These are phyloP conservation scores for Cynara cardunculus DNA, from an alignment of 129 eudicot species.

Conservation along the genomic window DNA sequence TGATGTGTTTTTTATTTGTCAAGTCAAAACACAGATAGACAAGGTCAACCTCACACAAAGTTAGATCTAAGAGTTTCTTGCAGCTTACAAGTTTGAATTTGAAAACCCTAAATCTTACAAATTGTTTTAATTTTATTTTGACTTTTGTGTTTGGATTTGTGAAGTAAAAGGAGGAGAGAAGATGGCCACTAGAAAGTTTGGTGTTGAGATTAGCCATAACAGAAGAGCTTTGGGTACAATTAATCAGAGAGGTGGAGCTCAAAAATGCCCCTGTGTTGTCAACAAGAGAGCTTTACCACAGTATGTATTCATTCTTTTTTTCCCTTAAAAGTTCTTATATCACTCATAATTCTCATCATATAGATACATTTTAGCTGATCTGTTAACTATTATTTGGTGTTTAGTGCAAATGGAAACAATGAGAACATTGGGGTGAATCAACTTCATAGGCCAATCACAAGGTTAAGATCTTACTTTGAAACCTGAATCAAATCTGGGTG, in stretches of 20 bases:
- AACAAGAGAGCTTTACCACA: slow-evolving; percentile 61
- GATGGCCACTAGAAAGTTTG: slow-evolving; percentile 43
- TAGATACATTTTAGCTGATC: slow-evolving; percentile 10
- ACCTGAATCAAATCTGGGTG: not conserved
- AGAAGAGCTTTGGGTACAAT: slow-evolving; percentile 65
- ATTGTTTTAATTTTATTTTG: not conserved
- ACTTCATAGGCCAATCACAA: slow-evolving; percentile 32
- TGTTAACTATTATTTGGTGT: slow-evolving; percentile 1
- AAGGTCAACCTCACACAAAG: too few relatives aligned
- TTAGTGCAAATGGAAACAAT: slow-evolving; percentile 30
- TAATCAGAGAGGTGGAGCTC: slow-evolving; percentile 58
- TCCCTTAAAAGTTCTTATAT: not conserved
- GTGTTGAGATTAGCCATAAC: slow-evolving; percentile 47
- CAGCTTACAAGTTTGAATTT: slow-evolving; percentile 9
- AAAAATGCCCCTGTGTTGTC: slow-evolving; percentile 52
- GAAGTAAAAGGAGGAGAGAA: slow-evolving; percentile 29
- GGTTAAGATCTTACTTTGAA: slow-evolving; percentile 20
- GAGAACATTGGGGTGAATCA: slow-evolving; percentile 28
- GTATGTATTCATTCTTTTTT: slow-evolving; percentile 18
- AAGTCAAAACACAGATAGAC: slow-evolving; percentile 1
- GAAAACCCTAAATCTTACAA: slow-evolving; percentile 11
- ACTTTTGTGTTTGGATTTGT: slow-evolving; percentile 12
- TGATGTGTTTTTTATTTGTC: not conserved
- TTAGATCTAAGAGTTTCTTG: slow-evolving; percentile 2
- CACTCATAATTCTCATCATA: not conserved